These are phyloP conservation scores for Kwoniella sp. DNA, from an alignment of 768 basidiomycete genomes.

Conservation along the genomic window DNA sequence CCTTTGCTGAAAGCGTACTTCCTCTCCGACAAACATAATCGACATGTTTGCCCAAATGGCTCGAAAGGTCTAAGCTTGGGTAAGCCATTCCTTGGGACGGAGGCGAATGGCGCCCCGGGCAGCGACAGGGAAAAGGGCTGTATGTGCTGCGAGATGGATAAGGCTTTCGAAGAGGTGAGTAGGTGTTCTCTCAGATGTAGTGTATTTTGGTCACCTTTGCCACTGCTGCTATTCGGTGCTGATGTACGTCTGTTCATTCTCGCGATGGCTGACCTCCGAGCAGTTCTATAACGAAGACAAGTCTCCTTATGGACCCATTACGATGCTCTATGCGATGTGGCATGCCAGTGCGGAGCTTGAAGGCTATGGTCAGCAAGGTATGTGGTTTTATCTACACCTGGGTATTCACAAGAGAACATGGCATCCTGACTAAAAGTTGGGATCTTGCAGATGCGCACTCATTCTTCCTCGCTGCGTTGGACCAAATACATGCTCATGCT, in stretches of 20 bases:
- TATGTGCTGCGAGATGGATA: conserved; percentile 92
- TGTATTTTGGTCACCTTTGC: no score
- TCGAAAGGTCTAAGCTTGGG: conserved; percentile 33
- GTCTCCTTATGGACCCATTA: conserved; percentile 75
- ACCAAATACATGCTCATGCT: conserved; percentile 82
- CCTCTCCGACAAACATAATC: conserved; percentile 86
- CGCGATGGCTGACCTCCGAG: conserved; percentile 9
- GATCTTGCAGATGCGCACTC: conserved; percentile 52
- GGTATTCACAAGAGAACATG: neutral
- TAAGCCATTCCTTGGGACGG: conserved; percentile 53
- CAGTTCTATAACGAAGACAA: conserved; percentile 62
- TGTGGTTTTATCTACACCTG: conserved; percentile 60
- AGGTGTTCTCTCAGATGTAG: neutral
- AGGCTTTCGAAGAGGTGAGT: conserved; percentile 57
- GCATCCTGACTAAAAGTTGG: neutral
- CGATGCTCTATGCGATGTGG: conserved; percentile 84
- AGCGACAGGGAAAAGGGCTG: conserved; percentile 59
- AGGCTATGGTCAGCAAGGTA: conserved; percentile 93
- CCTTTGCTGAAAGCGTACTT: conserved; percentile 86
- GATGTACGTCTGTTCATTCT: neutral
- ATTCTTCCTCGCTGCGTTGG: conserved; percentile 63
- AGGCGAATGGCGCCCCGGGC: conserved; percentile 58
- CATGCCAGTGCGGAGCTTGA: conserved; percentile 73
- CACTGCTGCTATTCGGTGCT: neutral
- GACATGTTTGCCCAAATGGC: conserved; percentile 44